Evolutionary conservation across 768 basidiomycete species (phyloP).

Genomic region (Agaricus sinodeliciosus): DNA sequence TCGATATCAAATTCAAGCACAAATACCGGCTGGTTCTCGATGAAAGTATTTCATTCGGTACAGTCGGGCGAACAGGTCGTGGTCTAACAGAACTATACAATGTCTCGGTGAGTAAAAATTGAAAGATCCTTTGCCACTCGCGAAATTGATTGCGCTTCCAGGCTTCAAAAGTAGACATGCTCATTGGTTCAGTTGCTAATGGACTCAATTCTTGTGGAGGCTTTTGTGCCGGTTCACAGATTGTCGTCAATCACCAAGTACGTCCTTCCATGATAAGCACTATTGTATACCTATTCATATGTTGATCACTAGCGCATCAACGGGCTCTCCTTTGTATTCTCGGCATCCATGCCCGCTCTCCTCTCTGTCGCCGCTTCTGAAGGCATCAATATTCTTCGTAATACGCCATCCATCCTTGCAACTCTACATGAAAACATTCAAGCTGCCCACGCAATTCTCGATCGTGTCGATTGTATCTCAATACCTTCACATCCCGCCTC

Average conservation of each 20-base stretch:
- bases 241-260: slow-evolving; percentile 87
- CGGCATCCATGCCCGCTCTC: slow-evolving; percentile 87
- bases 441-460: slow-evolving; percentile 72
- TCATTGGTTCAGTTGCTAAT: slow-evolving; percentile 85
- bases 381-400: slow-evolving; percentile 73
- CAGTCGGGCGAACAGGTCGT: slow-evolving; percentile 88
- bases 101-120: slow-evolving; percentile 59
- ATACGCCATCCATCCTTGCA: slow-evolving; percentile 67
- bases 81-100: slow-evolving; percentile 94
- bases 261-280: slow-evolving; percentile 1
- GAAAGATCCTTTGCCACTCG: background rate
- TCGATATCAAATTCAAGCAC: slow-evolving; percentile 92
- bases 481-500: slow-evolving; percentile 84
- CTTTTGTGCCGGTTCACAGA: slow-evolving; percentile 86
- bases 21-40: slow-evolving; percentile 95
- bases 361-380: slow-evolving; percentile 85
- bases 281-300: background rate
- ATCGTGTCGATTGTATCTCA: slow-evolving; percentile 72
- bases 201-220: slow-evolving; percentile 83
- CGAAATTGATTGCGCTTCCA: slow-evolving; percentile 19
- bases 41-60: slow-evolving; percentile 90
- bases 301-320: slow-evolving; percentile 71
- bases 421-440: slow-evolving; percentile 78
- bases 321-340: slow-evolving; percentile 92
- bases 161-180: slow-evolving; percentile 90